phyloP scores from a whole-genome alignment of 495 filamentous ascomycete species.

The Schizothecium vesticola region DNA sequence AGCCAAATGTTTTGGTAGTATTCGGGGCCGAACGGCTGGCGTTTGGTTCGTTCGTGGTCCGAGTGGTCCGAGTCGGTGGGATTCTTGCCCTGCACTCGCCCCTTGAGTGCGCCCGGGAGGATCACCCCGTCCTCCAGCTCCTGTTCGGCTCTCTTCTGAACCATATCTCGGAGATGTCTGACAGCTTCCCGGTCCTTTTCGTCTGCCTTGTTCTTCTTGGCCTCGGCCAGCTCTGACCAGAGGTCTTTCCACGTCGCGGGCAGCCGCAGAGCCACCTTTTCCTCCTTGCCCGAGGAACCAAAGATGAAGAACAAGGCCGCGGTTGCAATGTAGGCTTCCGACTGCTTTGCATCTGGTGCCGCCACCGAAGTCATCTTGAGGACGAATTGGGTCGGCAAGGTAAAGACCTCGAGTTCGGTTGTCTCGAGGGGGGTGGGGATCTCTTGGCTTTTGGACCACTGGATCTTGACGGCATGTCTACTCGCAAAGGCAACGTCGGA shows the following conservation, averaged over 20 bases:
- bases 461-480: conserved; percentile 65
- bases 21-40: conserved; percentile 29
- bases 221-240: conserved; percentile 69
- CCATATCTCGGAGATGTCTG: conserved; percentile 53
- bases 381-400: conserved; percentile 35
- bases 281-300: conserved; percentile 68
- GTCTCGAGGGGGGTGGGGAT: conserved; percentile 35
- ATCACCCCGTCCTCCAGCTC: conserved; percentile 70
- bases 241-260: conserved; percentile 78
- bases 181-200: conserved; percentile 61
- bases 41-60: conserved; percentile 33
- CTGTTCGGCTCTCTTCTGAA: conserved; percentile 51
- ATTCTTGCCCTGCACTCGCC: conserved; percentile 48
- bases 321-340: conserved; percentile 80
- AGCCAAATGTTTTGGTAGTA: conserved; percentile 62
- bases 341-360: conserved; percentile 72
- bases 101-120: conserved; percentile 64
- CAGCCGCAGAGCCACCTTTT: conserved; percentile 74
- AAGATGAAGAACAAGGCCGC: conserved; percentile 76
- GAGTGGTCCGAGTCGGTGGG: conserved; percentile 43
- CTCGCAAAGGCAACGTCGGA: conserved; percentile 68
- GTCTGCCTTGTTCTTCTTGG: conserved; percentile 63
- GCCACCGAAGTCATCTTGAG: conserved; percentile 71
- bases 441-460: conserved; percentile 77
- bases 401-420: conserved; percentile 40